Evolutionary conservation across 1,284 basidiomycete species (phyloP), one percentile per base, ranked within the genome.

Genomic region (Naganishia sp.): DNA sequence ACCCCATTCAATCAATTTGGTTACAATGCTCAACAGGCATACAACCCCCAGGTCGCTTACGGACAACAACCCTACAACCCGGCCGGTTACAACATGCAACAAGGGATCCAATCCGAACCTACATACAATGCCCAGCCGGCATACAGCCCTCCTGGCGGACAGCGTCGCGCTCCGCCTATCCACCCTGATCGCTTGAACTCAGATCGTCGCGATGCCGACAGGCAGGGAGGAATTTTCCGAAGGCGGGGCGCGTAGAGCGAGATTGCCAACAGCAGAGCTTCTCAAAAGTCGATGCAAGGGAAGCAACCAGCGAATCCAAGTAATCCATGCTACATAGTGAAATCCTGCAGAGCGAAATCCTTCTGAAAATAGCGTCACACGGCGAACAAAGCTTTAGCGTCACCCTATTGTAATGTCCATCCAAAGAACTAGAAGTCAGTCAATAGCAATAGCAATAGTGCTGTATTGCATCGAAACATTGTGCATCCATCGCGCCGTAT

Each of bases 131-230:
- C 18, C 10, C 33, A 53, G 31, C 31, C 33, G 6, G 28, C 3
- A 13, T 33, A 36, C 52, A 49, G 48, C 25, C 48, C 48, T 49
- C 48, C 48, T 7, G 50, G 25, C 3, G 39, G 39, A 23, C 48
- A 61, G 15, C 44, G 59, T 39, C 59, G 36, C 42, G 59, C 39
- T 23, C 48, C 59, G 18, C 46, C 59, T 43, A 42, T 48, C 10
- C 46, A 60, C 25, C 36, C 59, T 9, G 59, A 61, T 43, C 53
- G 53, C 21, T 36, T n/a, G 28, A 55, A 55, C 21, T 3, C n/a
- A 13, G n/a, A 33, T 21, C 33, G 39, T 10, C 48, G 59, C 10
- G 39, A 46, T n/a, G 59, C 39, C 21, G 6, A 31, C 46, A 15
- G 31, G 33, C 46, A 13, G 13, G 28, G 31, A n/a, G 23, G 36